Evolutionary conservation across 352 stramenopile species (phyloP).

Genomic region (Globisporangium polare): DNA sequence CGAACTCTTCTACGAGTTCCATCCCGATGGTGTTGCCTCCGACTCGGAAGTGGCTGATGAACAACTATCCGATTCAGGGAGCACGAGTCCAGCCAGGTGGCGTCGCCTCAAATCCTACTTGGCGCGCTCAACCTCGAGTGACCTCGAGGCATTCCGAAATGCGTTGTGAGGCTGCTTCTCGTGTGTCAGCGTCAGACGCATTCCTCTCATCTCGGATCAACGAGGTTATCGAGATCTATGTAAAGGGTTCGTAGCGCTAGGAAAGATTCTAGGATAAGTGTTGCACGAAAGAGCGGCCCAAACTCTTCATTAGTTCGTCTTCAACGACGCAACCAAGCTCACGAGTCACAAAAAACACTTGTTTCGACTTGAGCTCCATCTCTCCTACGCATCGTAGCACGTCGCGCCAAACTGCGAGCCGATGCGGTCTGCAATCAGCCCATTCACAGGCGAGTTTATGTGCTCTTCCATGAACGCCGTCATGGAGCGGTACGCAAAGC

Average conservation of each 20-base stretch:
- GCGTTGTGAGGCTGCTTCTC: not conserved
- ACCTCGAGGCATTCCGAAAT: slow-evolving; percentile 5
- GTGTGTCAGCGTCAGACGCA: not conserved
- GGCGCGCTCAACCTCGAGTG: not conserved
- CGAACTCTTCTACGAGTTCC: slow-evolving; percentile 38
- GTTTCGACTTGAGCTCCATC: no score
- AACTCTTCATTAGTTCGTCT: not conserved
- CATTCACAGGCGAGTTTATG: not conserved
- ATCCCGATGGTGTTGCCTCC: slow-evolving; percentile 10
- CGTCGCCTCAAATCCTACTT: not conserved
- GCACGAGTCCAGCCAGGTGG: not conserved
- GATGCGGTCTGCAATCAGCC: not conserved
- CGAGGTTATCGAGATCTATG: no score
- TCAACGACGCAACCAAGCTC: not conserved
- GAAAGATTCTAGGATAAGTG: no score
- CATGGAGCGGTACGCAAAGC: not conserved
- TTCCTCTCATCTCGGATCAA: not conserved
- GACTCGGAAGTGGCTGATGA: not conserved
- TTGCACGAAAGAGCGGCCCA: no score
- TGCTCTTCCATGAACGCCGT: not conserved
- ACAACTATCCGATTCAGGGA: not conserved
- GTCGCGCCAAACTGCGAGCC: not conserved
- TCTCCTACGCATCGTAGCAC: not conserved
- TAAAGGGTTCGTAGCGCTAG: no score
- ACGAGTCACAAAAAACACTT: no score